phyloP scores from a whole-genome alignment of 78 protist genomes.

The Andalucia godoyi region DNA sequence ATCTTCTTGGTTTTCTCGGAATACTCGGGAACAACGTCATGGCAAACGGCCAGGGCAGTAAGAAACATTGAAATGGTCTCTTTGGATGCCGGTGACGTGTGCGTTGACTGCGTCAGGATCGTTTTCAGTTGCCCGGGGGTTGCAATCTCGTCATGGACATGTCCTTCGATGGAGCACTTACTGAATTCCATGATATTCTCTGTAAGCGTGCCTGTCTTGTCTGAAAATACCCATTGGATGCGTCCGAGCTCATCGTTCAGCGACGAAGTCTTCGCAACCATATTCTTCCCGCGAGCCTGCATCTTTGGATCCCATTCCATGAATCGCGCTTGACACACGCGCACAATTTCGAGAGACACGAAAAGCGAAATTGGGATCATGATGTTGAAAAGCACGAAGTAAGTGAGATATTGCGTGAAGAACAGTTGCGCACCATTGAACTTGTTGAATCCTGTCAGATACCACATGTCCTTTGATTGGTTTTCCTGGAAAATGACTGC shows the following conservation, averaged over 20 bases:
- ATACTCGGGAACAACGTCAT: background rate
- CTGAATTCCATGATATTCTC: conserved; percentile 31
- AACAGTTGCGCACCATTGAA: background rate
- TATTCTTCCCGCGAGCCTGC: background rate
- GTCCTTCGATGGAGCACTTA: too few species aligned
- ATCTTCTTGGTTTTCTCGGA: background rate
- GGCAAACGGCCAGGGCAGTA: conserved; percentile 5
- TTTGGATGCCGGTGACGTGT: too few species aligned
- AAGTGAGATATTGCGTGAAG: conserved; percentile 1
- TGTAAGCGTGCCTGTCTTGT: conserved; percentile 62
- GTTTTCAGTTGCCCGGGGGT: too few species aligned
- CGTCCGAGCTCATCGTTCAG: conserved; percentile 36
- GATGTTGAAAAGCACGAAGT: conserved; percentile 4
- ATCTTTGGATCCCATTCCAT: conserved; percentile 15
- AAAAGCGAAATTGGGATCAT: conserved; percentile 41
- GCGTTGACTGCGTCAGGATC: too few species aligned
- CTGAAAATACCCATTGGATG: conserved; percentile 20
- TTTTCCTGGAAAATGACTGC: background rate
- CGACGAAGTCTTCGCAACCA: conserved; percentile 9
- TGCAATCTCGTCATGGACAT: too few species aligned
- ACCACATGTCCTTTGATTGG: background rate
- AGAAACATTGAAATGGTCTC: background rate
- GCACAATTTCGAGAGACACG: conserved; percentile 30
- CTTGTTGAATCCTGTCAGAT: background rate
- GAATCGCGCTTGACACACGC: background rate